Evolutionary conservation across 2,329 filamentous ascomycete genomes (phyloP).

Genomic region (Bertia moriformis): DNA sequence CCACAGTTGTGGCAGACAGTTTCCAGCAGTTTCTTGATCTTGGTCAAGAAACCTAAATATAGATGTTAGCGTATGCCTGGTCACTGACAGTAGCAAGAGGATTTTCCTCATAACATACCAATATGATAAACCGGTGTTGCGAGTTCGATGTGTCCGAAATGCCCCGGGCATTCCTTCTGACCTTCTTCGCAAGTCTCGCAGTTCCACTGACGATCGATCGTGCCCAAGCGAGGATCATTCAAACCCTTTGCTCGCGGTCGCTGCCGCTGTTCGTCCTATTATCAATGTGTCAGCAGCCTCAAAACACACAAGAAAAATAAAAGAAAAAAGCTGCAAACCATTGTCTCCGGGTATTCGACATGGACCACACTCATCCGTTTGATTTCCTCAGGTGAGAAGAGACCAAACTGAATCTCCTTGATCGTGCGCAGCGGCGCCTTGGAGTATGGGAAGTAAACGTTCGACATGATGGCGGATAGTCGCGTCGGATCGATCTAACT

Average conservation of each 20-base stretch:
- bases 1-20: constrained; percentile 98
- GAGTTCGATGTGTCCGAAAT: constrained; percentile 97
- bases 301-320: neutral
- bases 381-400: constrained; percentile 95
- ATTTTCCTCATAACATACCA: neutral
- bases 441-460: constrained; percentile 78
- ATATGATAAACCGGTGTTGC: constrained; percentile 84
- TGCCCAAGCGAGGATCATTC: constrained; percentile 90
- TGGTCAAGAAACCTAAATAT: constrained; percentile 75
- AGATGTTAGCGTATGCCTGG: neutral
- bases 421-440: constrained; percentile 94
- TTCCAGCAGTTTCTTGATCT: constrained; percentile 98
- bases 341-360: constrained; percentile 96
- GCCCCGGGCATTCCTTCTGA: constrained; percentile 89
- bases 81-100: neutral
- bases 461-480: constrained; percentile 68
- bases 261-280: constrained; percentile 71
- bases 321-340: constrained; percentile 18
- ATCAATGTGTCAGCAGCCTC: neutral
- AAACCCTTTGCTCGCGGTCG: constrained; percentile 82
- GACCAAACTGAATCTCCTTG: constrained; percentile 96
- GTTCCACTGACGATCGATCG: constrained; percentile 87
- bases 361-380: constrained; percentile 97
- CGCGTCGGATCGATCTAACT: constrained; percentile 1
- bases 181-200: constrained; percentile 93